phyloP scores from a whole-genome alignment of 768 basidiomycete genomes.

The Amanita thiersii region DNA sequence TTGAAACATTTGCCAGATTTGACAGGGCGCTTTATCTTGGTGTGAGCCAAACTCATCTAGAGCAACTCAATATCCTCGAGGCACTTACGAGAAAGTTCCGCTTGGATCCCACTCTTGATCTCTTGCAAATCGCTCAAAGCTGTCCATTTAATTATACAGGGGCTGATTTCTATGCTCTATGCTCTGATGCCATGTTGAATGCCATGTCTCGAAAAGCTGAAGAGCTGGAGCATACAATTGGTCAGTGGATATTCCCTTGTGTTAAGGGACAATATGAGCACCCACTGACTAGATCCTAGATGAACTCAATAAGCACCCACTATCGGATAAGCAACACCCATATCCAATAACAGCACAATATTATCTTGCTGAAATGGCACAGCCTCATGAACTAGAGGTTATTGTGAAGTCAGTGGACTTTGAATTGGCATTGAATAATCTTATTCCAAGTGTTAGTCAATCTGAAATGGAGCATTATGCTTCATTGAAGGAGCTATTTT shows the following conservation, averaged over 20 bases:
- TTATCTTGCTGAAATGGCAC: conserved; percentile 79
- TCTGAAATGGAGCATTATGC: conserved; percentile 83
- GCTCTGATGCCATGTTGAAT: conserved; percentile 92
- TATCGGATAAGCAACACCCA: conserved; percentile 40
- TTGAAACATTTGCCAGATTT: conserved; percentile 52
- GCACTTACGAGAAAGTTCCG: conserved; percentile 92
- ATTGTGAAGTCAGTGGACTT: conserved; percentile 77
- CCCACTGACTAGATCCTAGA: conserved; percentile 17
- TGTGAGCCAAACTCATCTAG: conserved; percentile 78
- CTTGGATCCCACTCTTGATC: conserved; percentile 58
- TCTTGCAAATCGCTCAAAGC: conserved; percentile 52
- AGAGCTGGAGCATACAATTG: conserved; percentile 68
- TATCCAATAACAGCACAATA: conserved; percentile 81
- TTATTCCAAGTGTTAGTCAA: conserved; percentile 78
- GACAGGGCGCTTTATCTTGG: conserved; percentile 96
- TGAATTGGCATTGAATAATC: conserved; percentile 53
- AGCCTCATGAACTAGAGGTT: conserved; percentile 59
- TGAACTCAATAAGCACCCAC: conserved; percentile 38
- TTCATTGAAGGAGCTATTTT: conserved; percentile 63
- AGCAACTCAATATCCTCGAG: conserved; percentile 78
- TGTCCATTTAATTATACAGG: conserved; percentile 96
- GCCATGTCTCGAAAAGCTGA: conserved; percentile 88
- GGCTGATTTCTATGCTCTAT: conserved; percentile 96
- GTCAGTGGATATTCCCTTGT: conserved; percentile 25
- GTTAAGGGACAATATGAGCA: no score